Evolutionary conservation across 306 rosid species (phyloP), one percentile per base, ranked within the genome.

Genomic region (Benincasa hispida): DNA sequence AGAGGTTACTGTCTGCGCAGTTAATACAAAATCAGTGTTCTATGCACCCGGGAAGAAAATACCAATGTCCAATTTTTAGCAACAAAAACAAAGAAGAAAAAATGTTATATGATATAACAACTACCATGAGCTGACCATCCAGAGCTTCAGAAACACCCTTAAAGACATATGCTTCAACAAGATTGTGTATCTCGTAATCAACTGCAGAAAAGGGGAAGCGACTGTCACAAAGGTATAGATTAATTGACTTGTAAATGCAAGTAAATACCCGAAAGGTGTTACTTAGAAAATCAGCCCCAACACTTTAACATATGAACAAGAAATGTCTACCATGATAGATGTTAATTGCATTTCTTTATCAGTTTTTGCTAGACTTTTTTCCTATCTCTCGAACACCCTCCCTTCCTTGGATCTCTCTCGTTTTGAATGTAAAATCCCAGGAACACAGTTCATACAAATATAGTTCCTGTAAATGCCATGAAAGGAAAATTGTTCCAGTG

Each of bases 61-160:
- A 41, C 24, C 50, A n/a, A 32, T 62, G 8, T 62, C 15, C 70
- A 66, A 19, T 2, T 35, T 39, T 66, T 45, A 39, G 34, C 32
- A 22, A 22, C 35, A 68, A 42, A 25, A 69, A 69, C 22, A 75
- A 17, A 56, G 79, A 27, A 72, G 35, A 30, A n/a, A 41, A 45
- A 60, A 21, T 18, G 35, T 35, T 72, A 75, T 25, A 78, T 35
- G 58, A 76, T 65, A 79, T 68, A 79, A 85, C 57, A 34, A 74
- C 79, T 86, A 93, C 98, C 82, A 80, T 86, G 62, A 91, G 79
- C 78, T 93, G 90, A 79, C 91, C 97, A 53, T 85, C 60, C 78
- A 83, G 78, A 76, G 72, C 81, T 83, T 88, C 89, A 59, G 98
- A 88, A 84, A 78, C 85, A 85, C 90, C 96, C 78, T 54, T 86